Evolutionary conservation across 139 green algal species (phyloP), one percentile per base, ranked within the genome.

Genomic region (Chlamydomonas sp.): DNA sequence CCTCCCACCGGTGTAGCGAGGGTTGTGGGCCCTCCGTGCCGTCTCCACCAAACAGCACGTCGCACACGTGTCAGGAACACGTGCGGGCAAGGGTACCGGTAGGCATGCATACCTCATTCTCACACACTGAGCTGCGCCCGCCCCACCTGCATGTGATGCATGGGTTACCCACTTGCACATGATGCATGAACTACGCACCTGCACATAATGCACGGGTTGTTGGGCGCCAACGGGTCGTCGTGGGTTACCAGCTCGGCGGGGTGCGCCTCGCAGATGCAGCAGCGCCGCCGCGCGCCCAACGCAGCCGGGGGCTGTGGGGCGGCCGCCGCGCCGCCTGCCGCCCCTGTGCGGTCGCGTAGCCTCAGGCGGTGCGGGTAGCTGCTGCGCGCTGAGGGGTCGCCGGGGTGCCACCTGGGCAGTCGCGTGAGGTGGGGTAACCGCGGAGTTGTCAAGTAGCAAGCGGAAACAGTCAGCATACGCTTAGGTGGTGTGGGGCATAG

Each of bases 191-290:
- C 1, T 49, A 49, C 82, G 20, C 82, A 86, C 82, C 82, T 86
- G 82, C 82, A 86, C 82, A 86, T 86, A 83, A 96, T 95, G 66
- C 83, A 88, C 7, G 95, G 95, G 49, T 90, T 92, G 66, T 74
- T 83, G 3, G 92, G 90, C 8, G 93, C 91, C 14, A 90, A 76
- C 5, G 72, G 71, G 89, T 97, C 95, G 63, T 95, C 85, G 78
- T 96, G 93, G 1, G 94, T 96, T 3, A 96, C 89, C 67, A 89
- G 81, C 16, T 86, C 73, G 9, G 91, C 90, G 2, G 60, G 20
- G 7, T 68, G 74, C 4, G 58, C 64, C 69, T 84, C 80, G 89
- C 95, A 93, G 75, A 95, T 59, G 71, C 91, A 78, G 75, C 95
- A 97, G 18, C 90, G 57, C 58, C 91, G 88, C 31, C 82, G 71